Base-by-base conservation (phyloP, 768 basidiomycete genomes). In the Suillus subalutaceus region DNA sequence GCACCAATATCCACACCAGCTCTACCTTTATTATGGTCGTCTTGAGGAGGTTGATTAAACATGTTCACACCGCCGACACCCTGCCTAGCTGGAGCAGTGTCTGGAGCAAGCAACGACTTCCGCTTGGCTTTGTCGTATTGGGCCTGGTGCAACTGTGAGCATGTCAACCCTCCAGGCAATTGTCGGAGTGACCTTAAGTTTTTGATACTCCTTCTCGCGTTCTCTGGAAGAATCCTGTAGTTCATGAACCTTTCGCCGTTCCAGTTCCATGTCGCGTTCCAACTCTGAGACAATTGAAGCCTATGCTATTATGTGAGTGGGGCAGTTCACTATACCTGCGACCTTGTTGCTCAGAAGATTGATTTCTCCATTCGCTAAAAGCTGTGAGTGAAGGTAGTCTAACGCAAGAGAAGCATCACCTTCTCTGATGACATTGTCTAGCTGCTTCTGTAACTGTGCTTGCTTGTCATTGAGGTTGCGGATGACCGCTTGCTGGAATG, bases 61-160 rank as follows among this genome's bases (percentile, higher is more conserved):
- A 65, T 64, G 56, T 66, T 59, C 52, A 71, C 64, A n/a, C 66
- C 56, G n/a, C 65, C 55, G 58, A 48, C 68, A 20, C 72, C 71
- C 13, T 74, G 71, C 12, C 67, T 66, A 6, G 69, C 41, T n/a
- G 76, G 64, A 20, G 67, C 70, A 41, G 46, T 38, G 62, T 71
- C 69, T 8, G 83, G 78, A n/a, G 81, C 87, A 30, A 95, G 85
- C 20, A 95, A 82, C 16, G 91, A 86, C 71, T 87, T 94, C 65
- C 93, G 86, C 78, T 93, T 95, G 69, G 93, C 83, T 73, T 91
- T 93, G 73, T 95, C 93, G 67, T 90, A 86, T 70, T 93, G 91
- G 50, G 79, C 80, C 93, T 94, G 65, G 62, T 44, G 37, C n/a
- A 55, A 12, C 37, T 57, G 44, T 53, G 62, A 10, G 62, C 41